These are phyloP conservation scores for Colletotrichum liaoningense DNA, from an alignment of 2,329 filamentous ascomycete species.

Conservation along the genomic window DNA sequence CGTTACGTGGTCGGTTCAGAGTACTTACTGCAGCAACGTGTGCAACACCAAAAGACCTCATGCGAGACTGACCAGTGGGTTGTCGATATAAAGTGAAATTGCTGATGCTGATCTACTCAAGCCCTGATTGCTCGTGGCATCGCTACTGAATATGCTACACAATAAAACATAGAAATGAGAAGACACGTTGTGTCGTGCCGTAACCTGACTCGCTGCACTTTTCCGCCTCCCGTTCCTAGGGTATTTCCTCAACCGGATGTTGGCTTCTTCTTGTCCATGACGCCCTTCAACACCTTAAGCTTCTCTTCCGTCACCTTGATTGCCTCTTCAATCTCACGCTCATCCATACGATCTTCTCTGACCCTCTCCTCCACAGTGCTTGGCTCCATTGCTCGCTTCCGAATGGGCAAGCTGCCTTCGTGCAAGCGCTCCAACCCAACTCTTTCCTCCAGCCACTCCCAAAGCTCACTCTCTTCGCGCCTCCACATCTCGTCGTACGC, in stretches of 20 bases:
- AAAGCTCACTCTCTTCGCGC: slow-evolving; percentile 86
- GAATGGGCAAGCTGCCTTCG: slow-evolving; percentile 51
- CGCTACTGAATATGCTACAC: slow-evolving; percentile 34
- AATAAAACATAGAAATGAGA: slow-evolving; percentile 18
- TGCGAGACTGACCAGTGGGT: neutral
- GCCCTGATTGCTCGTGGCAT: slow-evolving; percentile 32
- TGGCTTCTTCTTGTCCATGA: slow-evolving; percentile 70
- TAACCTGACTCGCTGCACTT: slow-evolving; percentile 27
- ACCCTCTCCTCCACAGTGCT: slow-evolving; percentile 70
- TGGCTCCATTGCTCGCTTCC: slow-evolving; percentile 63
- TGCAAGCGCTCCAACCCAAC: slow-evolving; percentile 75
- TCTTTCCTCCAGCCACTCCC: slow-evolving; percentile 93
- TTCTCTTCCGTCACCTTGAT: slow-evolving; percentile 90
- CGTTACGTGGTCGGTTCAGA: neutral
- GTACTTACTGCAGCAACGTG: neutral
- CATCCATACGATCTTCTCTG: slow-evolving; percentile 71
- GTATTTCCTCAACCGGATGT: slow-evolving; percentile 28
- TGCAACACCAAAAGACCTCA: too few relatives aligned
- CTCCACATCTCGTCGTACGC: slow-evolving; percentile 96
- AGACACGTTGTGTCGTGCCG: slow-evolving; percentile 33
- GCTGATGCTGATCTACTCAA: slow-evolving; percentile 26
- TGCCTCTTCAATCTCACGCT: slow-evolving; percentile 81
- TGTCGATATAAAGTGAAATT: neutral
- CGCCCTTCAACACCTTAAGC: slow-evolving; percentile 79
- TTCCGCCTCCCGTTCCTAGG: slow-evolving; percentile 18